A percentile compares a stretch with the other conserved stretches of the same genome.
Conservation (phyloP, 768 basidiomycete genomes). For the Rhizopogon rudus region DNA sequence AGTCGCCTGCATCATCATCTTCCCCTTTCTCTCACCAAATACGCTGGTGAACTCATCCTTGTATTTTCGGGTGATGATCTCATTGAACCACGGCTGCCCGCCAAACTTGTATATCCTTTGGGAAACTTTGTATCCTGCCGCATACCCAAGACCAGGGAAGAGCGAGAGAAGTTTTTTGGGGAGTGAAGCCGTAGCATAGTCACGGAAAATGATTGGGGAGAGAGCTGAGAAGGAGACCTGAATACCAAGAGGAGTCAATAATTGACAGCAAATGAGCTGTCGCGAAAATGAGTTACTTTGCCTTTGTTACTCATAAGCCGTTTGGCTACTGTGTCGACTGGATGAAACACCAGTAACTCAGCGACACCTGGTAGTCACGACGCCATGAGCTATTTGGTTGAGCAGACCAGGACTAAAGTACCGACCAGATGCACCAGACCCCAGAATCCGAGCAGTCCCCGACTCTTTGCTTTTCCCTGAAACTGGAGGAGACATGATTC, state of each 20-base stretch:
- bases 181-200: conserved; percentile 66
- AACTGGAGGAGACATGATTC: conserved; percentile 43
- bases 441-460: conserved; percentile 83
- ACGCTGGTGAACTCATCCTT: conserved; percentile 73
- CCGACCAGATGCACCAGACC: conserved; percentile 87
- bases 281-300: conserved; percentile 41
- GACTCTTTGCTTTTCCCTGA: conserved; percentile 67
- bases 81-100: conserved; percentile 97
- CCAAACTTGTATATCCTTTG: conserved; percentile 98
- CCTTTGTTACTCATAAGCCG: conserved; percentile 97
- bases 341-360: conserved; percentile 93
- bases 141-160: conserved; percentile 98
- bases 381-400: background rate
- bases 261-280: background rate
- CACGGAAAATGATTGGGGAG: conserved; percentile 83
- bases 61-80: conserved; percentile 79
- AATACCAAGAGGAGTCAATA: background rate
- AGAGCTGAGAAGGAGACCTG: conserved; percentile 63
- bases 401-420: background rate
- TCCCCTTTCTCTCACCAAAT: conserved; percentile 94
- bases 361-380: conserved; percentile 63
- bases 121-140: conserved; percentile 94
- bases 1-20: conserved; percentile 91
- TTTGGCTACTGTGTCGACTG: conserved; percentile 97
- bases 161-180: conserved; percentile 75